Evolutionary conservation across 371 early-diverging fungal genomes (phyloP).

Genomic region (Funneliformis caledonium): DNA sequence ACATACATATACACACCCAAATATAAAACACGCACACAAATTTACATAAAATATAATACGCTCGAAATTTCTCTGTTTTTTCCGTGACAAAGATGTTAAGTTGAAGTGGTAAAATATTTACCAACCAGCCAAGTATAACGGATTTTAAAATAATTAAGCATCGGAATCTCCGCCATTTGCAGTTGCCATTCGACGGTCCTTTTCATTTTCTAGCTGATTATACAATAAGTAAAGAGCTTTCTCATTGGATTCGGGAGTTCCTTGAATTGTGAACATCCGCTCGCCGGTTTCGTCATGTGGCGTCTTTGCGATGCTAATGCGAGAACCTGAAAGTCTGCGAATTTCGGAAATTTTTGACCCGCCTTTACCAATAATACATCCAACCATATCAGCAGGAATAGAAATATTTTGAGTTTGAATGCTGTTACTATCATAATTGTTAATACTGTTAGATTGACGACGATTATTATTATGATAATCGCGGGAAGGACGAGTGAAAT

Average conservation of each 20-base stretch:
- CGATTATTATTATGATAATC: constrained; percentile 3
- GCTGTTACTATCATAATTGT: constrained; percentile 45
- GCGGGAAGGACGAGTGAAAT: constrained; percentile 49
- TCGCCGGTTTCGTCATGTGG: constrained; percentile 78
- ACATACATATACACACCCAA: constrained; percentile 2
- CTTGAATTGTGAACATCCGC: constrained; percentile 89
- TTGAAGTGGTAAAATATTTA: constrained; percentile 6
- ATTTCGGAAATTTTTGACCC: constrained; percentile 92
- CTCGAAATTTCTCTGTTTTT: constrained; percentile 11
- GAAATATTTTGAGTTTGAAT: constrained; percentile 77
- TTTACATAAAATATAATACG: neutral
- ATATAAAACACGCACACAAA: neutral
- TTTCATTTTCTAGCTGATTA: constrained; percentile 86
- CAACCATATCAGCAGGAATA: constrained; percentile 92
- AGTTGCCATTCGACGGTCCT: constrained; percentile 69
- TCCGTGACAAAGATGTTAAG: neutral
- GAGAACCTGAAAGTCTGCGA: constrained; percentile 81
- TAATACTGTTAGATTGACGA: constrained; percentile 7
- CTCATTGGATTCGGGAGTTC: constrained; percentile 83
- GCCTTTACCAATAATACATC: constrained; percentile 92
- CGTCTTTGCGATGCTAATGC: constrained; percentile 83
- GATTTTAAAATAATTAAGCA: neutral
- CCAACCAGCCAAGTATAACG: neutral
- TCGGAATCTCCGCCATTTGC: constrained; percentile 42
- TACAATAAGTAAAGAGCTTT: constrained; percentile 88